Evolutionary conservation across 768 basidiomycete genomes (phyloP).

Genomic region (Trametopsis cervina): DNA sequence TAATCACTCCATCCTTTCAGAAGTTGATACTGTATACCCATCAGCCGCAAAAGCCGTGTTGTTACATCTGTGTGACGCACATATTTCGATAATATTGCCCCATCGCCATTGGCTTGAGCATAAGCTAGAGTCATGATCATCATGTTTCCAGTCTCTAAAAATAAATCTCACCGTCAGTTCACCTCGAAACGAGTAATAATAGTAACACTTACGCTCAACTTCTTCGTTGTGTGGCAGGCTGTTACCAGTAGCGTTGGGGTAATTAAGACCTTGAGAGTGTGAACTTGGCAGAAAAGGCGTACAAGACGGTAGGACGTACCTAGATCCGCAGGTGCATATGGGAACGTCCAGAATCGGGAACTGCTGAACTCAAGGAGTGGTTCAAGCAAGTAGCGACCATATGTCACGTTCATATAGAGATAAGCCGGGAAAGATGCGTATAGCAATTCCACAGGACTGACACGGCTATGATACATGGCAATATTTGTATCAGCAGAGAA

Average conservation of each 20-base stretch:
- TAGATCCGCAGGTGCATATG: constrained; percentile 23
- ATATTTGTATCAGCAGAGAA: neutral
- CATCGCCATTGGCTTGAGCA: constrained; percentile 24
- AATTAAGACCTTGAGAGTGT: constrained; percentile 7
- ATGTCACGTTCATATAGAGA: constrained; percentile 25
- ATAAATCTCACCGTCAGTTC: no score
- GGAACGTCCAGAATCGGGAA: constrained; percentile 11
- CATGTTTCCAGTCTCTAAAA: constrained; percentile 31
- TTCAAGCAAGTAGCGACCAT: constrained; percentile 18
- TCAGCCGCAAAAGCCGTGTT: no score
- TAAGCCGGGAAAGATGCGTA: constrained; percentile 25
- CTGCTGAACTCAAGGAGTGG: constrained; percentile 24
- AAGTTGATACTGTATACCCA: constrained; percentile 21
- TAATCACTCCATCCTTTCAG: constrained; percentile 21
- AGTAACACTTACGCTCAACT: constrained; percentile 8
- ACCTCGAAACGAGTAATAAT: no score
- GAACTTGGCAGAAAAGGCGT: no score
- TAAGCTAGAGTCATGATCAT: constrained; percentile 28
- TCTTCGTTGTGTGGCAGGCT: neutral
- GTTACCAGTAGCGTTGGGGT: constrained; percentile 11
- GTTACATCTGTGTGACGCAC: no score
- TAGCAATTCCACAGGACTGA: constrained; percentile 27
- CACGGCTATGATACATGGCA: constrained; percentile 12
- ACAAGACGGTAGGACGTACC: no score
- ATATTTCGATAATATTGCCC: constrained; percentile 17